These are phyloP conservation scores for Whalleya microplaca DNA, from an alignment of 2,329 filamentous ascomycete species.

Conservation along the genomic window DNA sequence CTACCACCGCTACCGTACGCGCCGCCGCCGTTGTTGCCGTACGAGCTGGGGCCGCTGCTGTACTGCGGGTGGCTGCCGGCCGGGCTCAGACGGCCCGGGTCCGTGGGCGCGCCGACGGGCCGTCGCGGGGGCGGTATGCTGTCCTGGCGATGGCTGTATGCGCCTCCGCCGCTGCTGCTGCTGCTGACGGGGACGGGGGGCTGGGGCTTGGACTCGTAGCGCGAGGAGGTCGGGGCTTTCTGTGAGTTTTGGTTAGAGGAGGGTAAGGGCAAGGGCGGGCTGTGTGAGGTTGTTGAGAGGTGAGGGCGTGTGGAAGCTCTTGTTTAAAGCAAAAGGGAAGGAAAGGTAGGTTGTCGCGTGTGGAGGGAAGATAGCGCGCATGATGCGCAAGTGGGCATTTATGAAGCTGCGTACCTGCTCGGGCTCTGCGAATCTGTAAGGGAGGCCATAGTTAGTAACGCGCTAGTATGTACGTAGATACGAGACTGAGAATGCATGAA, in stretches of 20 bases:
- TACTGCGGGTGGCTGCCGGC: conserved; percentile 9
- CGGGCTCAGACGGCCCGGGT: conserved; percentile 28
- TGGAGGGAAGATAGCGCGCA: too few relatives aligned
- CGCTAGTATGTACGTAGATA: conserved; percentile 7
- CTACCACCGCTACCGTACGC: conserved; percentile 14
- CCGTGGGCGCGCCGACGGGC: neutral
- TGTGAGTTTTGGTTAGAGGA: conserved; percentile 5
- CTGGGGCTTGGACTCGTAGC: conserved; percentile 54
- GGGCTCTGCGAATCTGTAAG: conserved; percentile 54
- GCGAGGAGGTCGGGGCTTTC: conserved; percentile 27
- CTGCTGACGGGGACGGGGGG: conserved; percentile 42
- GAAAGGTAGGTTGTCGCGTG: conserved; percentile 4
- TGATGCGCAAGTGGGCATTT: neutral
- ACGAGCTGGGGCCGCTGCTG: neutral
- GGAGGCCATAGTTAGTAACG: conserved; percentile 17
- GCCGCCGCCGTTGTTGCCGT: conserved; percentile 3
- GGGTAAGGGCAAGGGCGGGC: conserved; percentile 7
- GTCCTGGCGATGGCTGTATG: conserved; percentile 35
- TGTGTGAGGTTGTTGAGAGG: too few relatives aligned
- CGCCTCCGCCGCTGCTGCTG: too few relatives aligned
- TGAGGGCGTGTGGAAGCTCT: too few relatives aligned
- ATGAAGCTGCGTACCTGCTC: conserved; percentile 44
- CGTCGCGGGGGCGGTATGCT: conserved; percentile 26
- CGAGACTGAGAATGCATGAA: neutral
- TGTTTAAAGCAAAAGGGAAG: conserved; percentile 4